Evolutionary conservation across 331 rosid species (phyloP).

Genomic region (Pyracantha coccinea): DNA sequence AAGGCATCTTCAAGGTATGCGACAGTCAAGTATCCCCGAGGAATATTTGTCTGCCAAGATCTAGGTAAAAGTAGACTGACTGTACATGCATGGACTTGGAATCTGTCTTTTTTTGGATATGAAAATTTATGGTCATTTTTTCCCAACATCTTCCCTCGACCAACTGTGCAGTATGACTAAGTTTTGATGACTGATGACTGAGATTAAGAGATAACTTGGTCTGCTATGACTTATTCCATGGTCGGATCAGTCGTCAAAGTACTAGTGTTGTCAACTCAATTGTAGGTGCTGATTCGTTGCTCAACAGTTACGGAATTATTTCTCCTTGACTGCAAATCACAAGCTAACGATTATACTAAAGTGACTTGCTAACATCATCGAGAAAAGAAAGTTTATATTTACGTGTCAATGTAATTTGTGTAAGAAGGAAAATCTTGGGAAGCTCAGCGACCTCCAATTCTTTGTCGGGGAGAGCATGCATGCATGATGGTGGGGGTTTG

Average conservation of each 20-base stretch:
- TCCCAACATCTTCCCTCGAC: neutral
- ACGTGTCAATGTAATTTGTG: no score
- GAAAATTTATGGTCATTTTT: neutral
- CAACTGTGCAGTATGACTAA: neutral
- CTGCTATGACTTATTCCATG: neutral
- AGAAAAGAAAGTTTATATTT: no score
- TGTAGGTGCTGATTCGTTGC: no score
- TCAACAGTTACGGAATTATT: no score
- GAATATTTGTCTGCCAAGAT: neutral
- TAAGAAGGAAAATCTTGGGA: constrained; percentile 20
- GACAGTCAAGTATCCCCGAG: neutral
- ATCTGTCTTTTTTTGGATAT: neutral
- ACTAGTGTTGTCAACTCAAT: no score
- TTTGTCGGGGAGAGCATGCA: constrained; percentile 89
- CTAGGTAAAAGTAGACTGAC: neutral
- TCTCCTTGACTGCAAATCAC: no score
- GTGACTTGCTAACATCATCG: no score
- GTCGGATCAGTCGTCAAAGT: neutral
- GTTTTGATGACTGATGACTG: neutral
- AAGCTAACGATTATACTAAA: no score
- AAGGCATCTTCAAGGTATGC: neutral
- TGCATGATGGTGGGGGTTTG: constrained; percentile 42
- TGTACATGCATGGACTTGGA: neutral
- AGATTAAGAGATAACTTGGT: neutral
- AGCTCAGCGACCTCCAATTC: constrained; percentile 67